These are phyloP conservation scores for Diaporthe citrichinensis DNA, from an alignment of 2,329 filamentous ascomycete species.

Conservation along the genomic window DNA sequence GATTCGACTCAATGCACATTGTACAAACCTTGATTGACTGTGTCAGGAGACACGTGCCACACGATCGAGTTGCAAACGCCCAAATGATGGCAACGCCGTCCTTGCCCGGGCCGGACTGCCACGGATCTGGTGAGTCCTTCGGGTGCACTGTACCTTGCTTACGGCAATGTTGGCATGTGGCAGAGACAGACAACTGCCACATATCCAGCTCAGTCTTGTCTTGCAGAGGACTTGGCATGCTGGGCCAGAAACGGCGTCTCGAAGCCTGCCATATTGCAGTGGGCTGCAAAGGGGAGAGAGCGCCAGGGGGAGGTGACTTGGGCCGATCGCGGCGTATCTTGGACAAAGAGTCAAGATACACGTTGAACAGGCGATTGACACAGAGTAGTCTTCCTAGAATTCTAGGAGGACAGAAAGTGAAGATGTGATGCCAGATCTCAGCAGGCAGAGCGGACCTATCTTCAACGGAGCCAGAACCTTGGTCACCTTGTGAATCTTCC, in stretches of 20 bases:
- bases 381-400: conserved; percentile 75
- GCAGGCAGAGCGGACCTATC: conserved; percentile 62
- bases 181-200: conserved; percentile 78
- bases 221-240: conserved; percentile 77
- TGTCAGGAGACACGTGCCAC: conserved; percentile 74
- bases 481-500: conserved; percentile 35
- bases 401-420: conserved; percentile 75
- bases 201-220: conserved; percentile 79
- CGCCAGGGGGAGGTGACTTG: conserved; percentile 53
- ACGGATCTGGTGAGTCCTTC: conserved; percentile 56
- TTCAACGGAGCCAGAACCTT: conserved; percentile 19
- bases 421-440: conserved; percentile 79
- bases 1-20: background rate
- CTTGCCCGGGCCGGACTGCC: conserved; percentile 73
- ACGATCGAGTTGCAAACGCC: conserved; percentile 77
- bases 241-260: conserved; percentile 74
- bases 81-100: conserved; percentile 76
- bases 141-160: conserved; percentile 51
- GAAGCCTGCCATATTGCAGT: conserved; percentile 80
- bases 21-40: conserved; percentile 74
- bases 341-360: conserved; percentile 67
- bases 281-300: conserved; percentile 61
- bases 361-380: conserved; percentile 77
- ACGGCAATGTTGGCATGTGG: conserved; percentile 77
- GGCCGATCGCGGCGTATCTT: conserved; percentile 46